A percentile compares a stretch with the other conserved stretches of the same genome.
Evolutionary conservation across 306 rosid species (phyloP).

Genomic region (Psophocarpus tetragonolobus): DNA sequence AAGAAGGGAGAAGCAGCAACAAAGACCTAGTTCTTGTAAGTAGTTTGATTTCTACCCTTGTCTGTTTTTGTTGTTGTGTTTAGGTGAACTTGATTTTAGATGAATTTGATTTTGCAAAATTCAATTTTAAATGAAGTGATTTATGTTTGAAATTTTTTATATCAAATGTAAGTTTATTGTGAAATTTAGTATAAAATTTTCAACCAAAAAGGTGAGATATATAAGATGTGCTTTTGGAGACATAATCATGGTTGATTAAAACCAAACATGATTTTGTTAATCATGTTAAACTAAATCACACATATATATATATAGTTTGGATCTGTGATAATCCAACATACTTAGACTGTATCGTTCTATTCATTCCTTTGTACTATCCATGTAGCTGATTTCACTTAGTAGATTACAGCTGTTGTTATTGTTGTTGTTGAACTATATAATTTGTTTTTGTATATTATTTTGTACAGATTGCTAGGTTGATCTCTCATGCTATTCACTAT

Average conservation of each 20-base stretch:
- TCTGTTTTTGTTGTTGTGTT: background rate
- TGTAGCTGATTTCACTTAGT: background rate
- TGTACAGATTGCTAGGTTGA: background rate
- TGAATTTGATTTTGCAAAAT: background rate
- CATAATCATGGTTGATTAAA: background rate
- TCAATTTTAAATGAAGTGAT: background rate
- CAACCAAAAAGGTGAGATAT: background rate
- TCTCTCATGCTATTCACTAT: background rate
- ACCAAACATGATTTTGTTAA: background rate
- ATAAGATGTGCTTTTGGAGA: background rate
- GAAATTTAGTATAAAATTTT: background rate
- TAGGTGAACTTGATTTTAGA: background rate
- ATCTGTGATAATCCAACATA: background rate
- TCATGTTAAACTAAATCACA: background rate
- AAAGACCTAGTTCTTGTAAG: slow-evolving; percentile 83
- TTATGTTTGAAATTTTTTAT: background rate
- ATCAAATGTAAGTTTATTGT: background rate
- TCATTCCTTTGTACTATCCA: background rate
- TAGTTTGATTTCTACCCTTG: slow-evolving; percentile 14
- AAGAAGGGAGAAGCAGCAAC: slow-evolving; percentile 60
- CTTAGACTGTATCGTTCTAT: background rate
- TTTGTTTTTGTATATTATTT: background rate
- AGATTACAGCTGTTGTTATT: background rate
- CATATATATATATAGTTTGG: background rate
- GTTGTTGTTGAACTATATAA: background rate